phyloP scores from a whole-genome alignment of 2,329 filamentous ascomycete species.

The Sporothrix brasiliensis region DNA sequence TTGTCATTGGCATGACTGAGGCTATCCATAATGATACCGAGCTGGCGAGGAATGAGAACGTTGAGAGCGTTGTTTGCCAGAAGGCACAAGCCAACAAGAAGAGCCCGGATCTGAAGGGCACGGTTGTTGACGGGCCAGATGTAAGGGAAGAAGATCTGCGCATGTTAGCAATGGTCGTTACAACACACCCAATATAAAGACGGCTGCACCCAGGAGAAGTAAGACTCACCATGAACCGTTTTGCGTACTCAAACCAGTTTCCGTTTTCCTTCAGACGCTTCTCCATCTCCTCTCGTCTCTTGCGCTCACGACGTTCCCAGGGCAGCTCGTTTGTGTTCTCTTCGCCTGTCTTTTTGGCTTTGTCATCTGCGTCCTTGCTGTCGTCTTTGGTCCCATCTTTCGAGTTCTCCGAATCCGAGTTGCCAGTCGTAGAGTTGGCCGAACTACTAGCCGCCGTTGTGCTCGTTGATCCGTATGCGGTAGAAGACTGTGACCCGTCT shows the following conservation, averaged over 20 bases:
- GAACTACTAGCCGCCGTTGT: slow-evolving; percentile 20
- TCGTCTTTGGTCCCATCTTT: slow-evolving; percentile 32
- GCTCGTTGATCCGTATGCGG: slow-evolving; percentile 50
- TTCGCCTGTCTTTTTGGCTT: slow-evolving; percentile 37
- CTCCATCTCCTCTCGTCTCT: slow-evolving; percentile 61
- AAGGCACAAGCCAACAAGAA: slow-evolving; percentile 68
- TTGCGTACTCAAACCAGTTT: slow-evolving; percentile 76
- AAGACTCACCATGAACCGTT: slow-evolving; percentile 64
- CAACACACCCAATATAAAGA: too few relatives aligned
- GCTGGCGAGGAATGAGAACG: slow-evolving; percentile 76
- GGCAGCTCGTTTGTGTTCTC: slow-evolving; percentile 54
- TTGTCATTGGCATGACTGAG: slow-evolving; percentile 56
- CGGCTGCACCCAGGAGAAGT: too few relatives aligned
- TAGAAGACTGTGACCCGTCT: slow-evolving; percentile 25
- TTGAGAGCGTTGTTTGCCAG: slow-evolving; percentile 73
- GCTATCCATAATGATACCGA: slow-evolving; percentile 76
- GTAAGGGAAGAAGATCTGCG: slow-evolving; percentile 72
- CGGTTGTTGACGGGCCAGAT: slow-evolving; percentile 73
- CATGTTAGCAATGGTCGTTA: neutral
- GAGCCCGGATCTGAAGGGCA: slow-evolving; percentile 67
- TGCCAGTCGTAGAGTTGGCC: slow-evolving; percentile 41
- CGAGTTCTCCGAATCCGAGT: slow-evolving; percentile 46
- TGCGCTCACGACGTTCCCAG: slow-evolving; percentile 57
- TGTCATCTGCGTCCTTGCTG: slow-evolving; percentile 36
- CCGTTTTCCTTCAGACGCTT: slow-evolving; percentile 74